Evolutionary conservation across 129 eudicot genomes (phyloP).

Genomic region (Pulicaria dysenterica): DNA sequence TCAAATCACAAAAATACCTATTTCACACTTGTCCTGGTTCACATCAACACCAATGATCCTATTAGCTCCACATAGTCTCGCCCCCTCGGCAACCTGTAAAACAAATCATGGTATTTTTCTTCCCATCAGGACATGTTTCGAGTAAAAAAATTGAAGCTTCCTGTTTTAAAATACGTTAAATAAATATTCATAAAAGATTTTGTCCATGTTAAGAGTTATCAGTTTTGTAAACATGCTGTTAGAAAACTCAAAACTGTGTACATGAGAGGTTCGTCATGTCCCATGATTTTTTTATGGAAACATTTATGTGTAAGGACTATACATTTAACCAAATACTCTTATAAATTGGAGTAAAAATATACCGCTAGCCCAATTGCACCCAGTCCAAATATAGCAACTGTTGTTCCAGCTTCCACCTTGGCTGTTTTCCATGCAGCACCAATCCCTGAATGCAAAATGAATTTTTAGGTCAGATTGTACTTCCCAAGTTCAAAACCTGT

Average conservation of each 20-base stretch:
- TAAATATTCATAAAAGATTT: neutral
- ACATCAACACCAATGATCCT: slow-evolving; percentile 82
- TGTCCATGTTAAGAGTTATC: neutral
- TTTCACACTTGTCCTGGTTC: slow-evolving; percentile 66
- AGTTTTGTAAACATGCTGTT: neutral
- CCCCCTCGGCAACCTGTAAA: slow-evolving; percentile 89
- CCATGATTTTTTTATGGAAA: neutral
- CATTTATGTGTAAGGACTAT: neutral
- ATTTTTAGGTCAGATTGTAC: neutral
- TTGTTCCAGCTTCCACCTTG: slow-evolving; percentile 77
- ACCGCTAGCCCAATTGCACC: slow-evolving; percentile 91
- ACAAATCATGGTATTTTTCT: neutral
- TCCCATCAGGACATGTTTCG: slow-evolving; percentile 11
- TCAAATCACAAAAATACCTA: slow-evolving; percentile 38
- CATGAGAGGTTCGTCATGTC: neutral
- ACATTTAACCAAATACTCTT: neutral
- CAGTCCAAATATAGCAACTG: slow-evolving; percentile 84
- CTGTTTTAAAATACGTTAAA: neutral
- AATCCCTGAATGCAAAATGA: slow-evolving; percentile 55
- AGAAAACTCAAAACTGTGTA: neutral
- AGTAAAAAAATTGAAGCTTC: neutral
- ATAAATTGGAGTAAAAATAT: slow-evolving; percentile 24
- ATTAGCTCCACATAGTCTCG: slow-evolving; percentile 79
- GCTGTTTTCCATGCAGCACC: slow-evolving; percentile 96
- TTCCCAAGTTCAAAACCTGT: neutral